Conservation (phyloP, 257 asterid species). For the Petrea volubilis region DNA sequence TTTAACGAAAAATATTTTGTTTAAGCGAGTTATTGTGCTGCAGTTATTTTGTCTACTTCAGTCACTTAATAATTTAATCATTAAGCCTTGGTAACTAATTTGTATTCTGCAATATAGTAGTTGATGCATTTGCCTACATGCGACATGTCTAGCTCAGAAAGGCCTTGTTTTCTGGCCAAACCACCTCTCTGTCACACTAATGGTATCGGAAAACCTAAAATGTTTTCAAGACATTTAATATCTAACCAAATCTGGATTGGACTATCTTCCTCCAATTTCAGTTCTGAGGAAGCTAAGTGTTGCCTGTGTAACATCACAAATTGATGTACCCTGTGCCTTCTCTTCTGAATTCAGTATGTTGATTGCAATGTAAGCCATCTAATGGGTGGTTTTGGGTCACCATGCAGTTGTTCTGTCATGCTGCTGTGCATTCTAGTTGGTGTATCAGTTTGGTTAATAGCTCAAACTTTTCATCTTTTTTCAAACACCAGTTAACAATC, state of each 20-base stretch:
- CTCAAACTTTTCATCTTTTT: constrained; percentile 14
- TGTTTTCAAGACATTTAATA: background rate
- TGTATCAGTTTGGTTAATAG: background rate
- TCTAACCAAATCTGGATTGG: background rate
- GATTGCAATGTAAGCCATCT: background rate
- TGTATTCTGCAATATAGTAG: background rate
- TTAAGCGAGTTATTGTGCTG: background rate
- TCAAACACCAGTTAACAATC: background rate
- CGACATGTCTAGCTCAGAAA: background rate
- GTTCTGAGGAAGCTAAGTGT: background rate
- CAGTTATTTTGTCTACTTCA: background rate
- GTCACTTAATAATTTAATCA: background rate
- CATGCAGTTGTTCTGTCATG: background rate
- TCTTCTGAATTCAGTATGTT: background rate
- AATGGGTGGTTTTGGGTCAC: background rate
- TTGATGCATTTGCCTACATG: background rate
- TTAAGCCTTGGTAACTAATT: background rate
- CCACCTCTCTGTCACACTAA: background rate
- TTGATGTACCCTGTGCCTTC: background rate
- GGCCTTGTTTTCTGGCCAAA: constrained; percentile 3
- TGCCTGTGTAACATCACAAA: background rate
- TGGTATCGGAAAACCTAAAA: background rate
- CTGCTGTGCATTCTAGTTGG: background rate
- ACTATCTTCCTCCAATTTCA: background rate
- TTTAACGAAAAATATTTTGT: background rate